Base-by-base conservation (phyloP, 1,284 basidiomycete species). In the Puccinia coronata region DNA sequence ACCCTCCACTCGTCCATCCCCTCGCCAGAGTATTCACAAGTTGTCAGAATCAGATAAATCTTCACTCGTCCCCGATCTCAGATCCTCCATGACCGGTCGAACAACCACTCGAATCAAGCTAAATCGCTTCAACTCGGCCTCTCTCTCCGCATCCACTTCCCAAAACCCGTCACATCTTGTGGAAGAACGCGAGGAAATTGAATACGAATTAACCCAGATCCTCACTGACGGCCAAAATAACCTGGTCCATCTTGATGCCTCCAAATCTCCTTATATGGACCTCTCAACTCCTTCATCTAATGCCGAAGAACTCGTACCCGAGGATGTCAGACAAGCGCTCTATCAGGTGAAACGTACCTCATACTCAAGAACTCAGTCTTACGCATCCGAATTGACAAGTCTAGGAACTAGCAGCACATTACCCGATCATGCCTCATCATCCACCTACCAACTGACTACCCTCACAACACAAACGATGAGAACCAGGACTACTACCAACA, bases 331-430 rank as follows among this genome's bases (percentile, higher is more conserved):
- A 25, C 28, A 67, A 41, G 63, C 63, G 28, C 63, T 67, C 39
- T 67, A 67, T n/a, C 63, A 47, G 14, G 63, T 67, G 36, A 67
- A 67, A 18, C 63, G 63, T 31, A 43, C 63, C 63, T 67, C 63
- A n/a, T 67, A 67, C 41, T 67, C 63, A 6, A 23, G 63, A n/a
- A 41, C 41, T 43, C 63, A 67, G 14, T 41, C 41, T 43, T 67
- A 67, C 63, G 41, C 63, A 4, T 67, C 41, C 18, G 63, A n/a
- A 67, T 43, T 41, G 43, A 16, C 57, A 6, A 59, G 28, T 25
- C 57, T 31, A 59, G 57, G n/a, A 57, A 57, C 55, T 25, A 67
- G 12, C 41, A n/a, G n/a, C n/a, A n/a, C n/a, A n/a, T 25, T 47
- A 18, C 41, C 63, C 36, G 63, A 47, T 28, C 20, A 23, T 43